Evolutionary conservation across 1,284 basidiomycete genomes (phyloP).

Genomic region (Ceraceosorus guamensis): DNA sequence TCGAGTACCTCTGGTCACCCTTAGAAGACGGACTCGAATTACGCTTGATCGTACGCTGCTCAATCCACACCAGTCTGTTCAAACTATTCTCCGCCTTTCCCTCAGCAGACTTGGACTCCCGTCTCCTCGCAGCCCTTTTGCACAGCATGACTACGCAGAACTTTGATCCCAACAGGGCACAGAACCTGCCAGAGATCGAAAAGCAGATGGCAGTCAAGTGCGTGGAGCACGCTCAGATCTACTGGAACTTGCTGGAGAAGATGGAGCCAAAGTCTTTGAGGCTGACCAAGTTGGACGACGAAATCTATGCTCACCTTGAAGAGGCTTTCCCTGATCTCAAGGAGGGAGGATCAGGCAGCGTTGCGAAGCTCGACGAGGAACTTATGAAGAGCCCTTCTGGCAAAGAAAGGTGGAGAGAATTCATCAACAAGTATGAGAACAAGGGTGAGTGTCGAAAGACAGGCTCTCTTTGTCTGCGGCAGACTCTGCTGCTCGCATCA

Average conservation of each 20-base stretch:
- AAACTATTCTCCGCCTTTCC: no score
- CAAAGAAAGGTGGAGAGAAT: constrained; percentile 85
- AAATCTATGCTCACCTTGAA: constrained; percentile 69
- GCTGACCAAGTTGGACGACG: constrained; percentile 60
- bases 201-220: constrained; percentile 92
- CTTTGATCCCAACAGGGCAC: constrained; percentile 52
- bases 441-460: constrained; percentile 32
- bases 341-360: constrained; percentile 4
- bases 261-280: constrained; percentile 68
- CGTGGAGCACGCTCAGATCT: constrained; percentile 67
- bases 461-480: not conserved
- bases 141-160: constrained; percentile 26
- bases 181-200: constrained; percentile 89
- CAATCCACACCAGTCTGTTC: no score
- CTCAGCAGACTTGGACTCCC: no score
- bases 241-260: constrained; percentile 87
- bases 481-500: not conserved
- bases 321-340: constrained; percentile 69
- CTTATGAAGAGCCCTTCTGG: constrained; percentile 85
- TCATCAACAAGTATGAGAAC: constrained; percentile 69
- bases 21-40: no score
- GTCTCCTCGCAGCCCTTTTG: no score
- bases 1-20: no score
- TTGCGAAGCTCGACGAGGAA: constrained; percentile 68
- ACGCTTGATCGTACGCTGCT: no score